Conservation (phyloP, 768 basidiomycete species). For the Galerina sulciceps region DNA sequence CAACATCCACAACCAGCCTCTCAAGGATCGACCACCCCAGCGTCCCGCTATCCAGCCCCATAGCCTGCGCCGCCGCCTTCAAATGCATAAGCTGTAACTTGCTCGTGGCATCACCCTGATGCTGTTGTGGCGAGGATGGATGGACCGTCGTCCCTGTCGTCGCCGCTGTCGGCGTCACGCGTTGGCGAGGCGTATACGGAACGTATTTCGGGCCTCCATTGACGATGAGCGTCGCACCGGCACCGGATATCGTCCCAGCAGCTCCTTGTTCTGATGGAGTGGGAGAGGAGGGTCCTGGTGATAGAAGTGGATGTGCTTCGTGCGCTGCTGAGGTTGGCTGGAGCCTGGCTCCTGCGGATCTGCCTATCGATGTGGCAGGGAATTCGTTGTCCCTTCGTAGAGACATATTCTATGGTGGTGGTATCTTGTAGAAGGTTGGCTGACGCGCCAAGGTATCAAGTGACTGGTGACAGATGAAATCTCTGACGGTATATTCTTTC, state of each 20-base stretch:
- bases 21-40: slow-evolving; percentile 83
- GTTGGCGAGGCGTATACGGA: slow-evolving; percentile 79
- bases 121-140: slow-evolving; percentile 48
- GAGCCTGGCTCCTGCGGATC: slow-evolving; percentile 46
- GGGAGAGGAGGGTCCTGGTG: slow-evolving; percentile 37
- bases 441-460: background rate
- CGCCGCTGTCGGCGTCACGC: slow-evolving; percentile 46
- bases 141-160: slow-evolving; percentile 55
- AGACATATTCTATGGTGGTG: slow-evolving; percentile 30
- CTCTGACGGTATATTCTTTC: too few species aligned
- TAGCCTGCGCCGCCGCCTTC: slow-evolving; percentile 70
- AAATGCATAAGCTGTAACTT: slow-evolving; percentile 75
- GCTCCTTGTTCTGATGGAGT: slow-evolving; percentile 30
- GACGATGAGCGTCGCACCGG: slow-evolving; percentile 13
- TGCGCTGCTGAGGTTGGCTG: slow-evolving; percentile 46
- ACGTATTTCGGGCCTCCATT: slow-evolving; percentile 57
- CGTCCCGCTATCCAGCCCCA: slow-evolving; percentile 66
- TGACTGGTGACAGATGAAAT: background rate
- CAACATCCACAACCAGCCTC: slow-evolving; percentile 55
- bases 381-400: slow-evolving; percentile 40
- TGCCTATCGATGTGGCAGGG: slow-evolving; percentile 60
- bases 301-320: slow-evolving; percentile 74
- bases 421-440: background rate
- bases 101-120: slow-evolving; percentile 63
- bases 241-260: slow-evolving; percentile 6